Evolutionary conservation across 2,329 filamentous ascomycete genomes (phyloP).

Genomic region (Aphanoascus verrucosus): DNA sequence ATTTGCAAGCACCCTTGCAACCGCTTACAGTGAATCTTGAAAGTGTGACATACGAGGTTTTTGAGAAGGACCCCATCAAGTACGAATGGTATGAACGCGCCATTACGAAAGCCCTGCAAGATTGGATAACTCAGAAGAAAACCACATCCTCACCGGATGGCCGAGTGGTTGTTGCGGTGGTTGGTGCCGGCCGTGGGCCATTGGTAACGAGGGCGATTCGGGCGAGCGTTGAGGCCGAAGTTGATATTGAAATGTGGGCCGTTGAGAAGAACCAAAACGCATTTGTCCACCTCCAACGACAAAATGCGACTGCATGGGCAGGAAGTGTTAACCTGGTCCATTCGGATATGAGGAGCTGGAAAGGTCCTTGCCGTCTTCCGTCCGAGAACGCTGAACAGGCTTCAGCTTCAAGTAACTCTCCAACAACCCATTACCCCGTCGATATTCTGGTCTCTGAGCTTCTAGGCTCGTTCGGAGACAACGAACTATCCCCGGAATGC

Average conservation of each 20-base stretch:
- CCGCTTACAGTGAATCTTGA: conserved; percentile 93
- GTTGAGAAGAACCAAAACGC: conserved; percentile 98
- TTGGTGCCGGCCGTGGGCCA: conserved; percentile 84
- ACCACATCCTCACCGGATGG: conserved; percentile 62
- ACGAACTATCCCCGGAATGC: conserved; percentile 93
- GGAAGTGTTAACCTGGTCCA: conserved; percentile 77
- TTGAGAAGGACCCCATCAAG: conserved; percentile 96
- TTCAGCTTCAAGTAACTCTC: conserved; percentile 9
- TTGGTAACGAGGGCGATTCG: conserved; percentile 77
- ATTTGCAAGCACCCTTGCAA: conserved; percentile 87
- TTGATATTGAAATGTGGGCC: conserved; percentile 77
- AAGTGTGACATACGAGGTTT: conserved; percentile 95
- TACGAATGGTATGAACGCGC: conserved; percentile 92
- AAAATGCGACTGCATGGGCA: conserved; percentile 74
- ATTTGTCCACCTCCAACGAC: conserved; percentile 79
- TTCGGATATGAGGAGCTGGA: conserved; percentile 96
- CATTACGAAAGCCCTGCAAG: conserved; percentile 64
- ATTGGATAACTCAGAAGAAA: conserved; percentile 64
- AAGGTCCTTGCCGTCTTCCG: conserved; percentile 50
- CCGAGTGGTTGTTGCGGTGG: conserved; percentile 76
- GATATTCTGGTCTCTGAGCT: conserved; percentile 93
- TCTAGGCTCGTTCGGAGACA: conserved; percentile 86
- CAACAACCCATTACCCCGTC: conserved; percentile 37
- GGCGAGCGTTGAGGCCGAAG: conserved; percentile 64
- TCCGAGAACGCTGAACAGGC: conserved; percentile 35